phyloP scores from a whole-genome alignment of 2,329 filamentous ascomycete genomes.

The Blastomyces parvus region DNA sequence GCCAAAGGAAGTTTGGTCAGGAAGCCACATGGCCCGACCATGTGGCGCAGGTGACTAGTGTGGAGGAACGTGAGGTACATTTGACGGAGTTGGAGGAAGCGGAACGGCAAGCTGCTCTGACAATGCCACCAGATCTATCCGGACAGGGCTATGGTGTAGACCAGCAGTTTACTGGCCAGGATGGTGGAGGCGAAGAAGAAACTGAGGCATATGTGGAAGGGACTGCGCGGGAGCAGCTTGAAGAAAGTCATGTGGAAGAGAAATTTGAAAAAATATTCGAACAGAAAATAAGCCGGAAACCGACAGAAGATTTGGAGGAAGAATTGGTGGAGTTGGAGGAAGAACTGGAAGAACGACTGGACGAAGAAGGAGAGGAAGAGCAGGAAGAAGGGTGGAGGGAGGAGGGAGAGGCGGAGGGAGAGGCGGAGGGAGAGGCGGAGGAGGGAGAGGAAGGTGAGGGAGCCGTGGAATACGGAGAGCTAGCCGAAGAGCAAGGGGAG shows the following conservation, averaged over 20 bases:
- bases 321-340: neutral
- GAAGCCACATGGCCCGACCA: neutral
- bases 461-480: neutral
- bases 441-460: slow-evolving; percentile 9
- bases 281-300: slow-evolving; percentile 8
- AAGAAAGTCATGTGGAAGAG: neutral
- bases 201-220: neutral
- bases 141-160: neutral
- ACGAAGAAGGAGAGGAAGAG: neutral
- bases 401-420: slow-evolving; percentile 12
- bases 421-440: slow-evolving; percentile 14
- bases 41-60: neutral
- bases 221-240: neutral
- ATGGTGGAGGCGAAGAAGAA: neutral
- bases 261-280: slow-evolving; percentile 11
- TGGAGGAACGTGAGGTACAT: neutral
- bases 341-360: neutral
- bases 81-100: neutral
- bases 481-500: slow-evolving; percentile 6
- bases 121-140: neutral
- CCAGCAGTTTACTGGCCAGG: neutral
- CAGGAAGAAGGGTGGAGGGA: slow-evolving; percentile 11
- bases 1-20: neutral
- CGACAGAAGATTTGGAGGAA: neutral
- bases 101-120: neutral